Evolutionary conservation across 2,329 filamentous ascomycete genomes (phyloP).

Genomic region (Alternaria tenuissima): DNA sequence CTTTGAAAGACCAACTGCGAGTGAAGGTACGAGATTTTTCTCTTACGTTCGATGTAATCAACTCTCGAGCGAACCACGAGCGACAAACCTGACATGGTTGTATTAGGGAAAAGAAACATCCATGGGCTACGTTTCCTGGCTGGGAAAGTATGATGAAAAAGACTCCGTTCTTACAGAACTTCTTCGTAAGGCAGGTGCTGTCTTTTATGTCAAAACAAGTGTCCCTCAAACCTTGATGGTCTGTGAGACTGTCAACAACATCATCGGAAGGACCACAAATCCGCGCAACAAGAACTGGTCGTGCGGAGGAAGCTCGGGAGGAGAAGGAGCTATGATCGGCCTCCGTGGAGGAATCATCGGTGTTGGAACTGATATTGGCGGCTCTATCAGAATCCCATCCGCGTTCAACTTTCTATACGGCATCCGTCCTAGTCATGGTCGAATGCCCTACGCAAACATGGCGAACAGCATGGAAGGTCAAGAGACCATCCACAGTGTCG

Average conservation of each 20-base stretch:
- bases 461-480: slow-evolving; percentile 69
- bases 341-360: slow-evolving; percentile 62
- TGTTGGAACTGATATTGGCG: slow-evolving; percentile 65
- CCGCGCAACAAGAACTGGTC: slow-evolving; percentile 62
- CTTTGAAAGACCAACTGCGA: slow-evolving; percentile 55
- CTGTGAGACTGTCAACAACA: slow-evolving; percentile 59
- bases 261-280: slow-evolving; percentile 63
- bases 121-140: slow-evolving; percentile 65
- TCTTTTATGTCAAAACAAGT: slow-evolving; percentile 64
- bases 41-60: neutral
- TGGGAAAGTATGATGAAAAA: slow-evolving; percentile 2
- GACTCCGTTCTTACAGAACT: neutral
- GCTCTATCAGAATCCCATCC: slow-evolving; percentile 64
- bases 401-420: slow-evolving; percentile 65
- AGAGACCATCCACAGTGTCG: slow-evolving; percentile 64
- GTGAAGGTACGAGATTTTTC: slow-evolving; percentile 29
- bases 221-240: slow-evolving; percentile 65
- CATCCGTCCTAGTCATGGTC: slow-evolving; percentile 58
- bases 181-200: slow-evolving; percentile 33
- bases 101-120: slow-evolving; percentile 47
- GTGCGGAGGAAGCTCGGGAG: slow-evolving; percentile 63
- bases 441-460: slow-evolving; percentile 23
- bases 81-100: neutral
- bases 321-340: slow-evolving; percentile 64
- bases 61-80: neutral